Percentiles rank a stretch among this genome's conserved stretches.
These are phyloP conservation scores for Omphalea diandra DNA, from an alignment of 441 rosid species.

Conservation along the genomic window DNA sequence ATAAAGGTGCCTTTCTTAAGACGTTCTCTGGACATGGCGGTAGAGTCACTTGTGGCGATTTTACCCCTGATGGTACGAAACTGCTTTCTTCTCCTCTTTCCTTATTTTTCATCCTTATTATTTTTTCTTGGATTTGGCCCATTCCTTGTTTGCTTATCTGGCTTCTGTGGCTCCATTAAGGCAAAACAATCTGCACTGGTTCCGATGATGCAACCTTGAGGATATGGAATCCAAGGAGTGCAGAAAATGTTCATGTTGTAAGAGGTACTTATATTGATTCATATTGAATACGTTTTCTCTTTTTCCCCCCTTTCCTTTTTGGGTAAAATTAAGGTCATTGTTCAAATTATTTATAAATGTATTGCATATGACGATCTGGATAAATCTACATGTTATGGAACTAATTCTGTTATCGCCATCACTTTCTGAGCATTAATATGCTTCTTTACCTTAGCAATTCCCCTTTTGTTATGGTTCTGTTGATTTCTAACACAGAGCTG, in stretches of 20 bases:
- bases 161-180: constrained; percentile 35
- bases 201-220: constrained; percentile 92
- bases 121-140: background rate
- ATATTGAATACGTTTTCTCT: background rate
- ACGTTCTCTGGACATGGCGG: constrained; percentile 74
- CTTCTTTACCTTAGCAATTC: background rate
- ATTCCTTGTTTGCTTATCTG: constrained; percentile 5
- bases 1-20: constrained; percentile 60
- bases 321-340: background rate
- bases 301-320: no score
- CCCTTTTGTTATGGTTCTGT: background rate
- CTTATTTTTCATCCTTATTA: background rate
- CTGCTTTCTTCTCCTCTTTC: background rate
- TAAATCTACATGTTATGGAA: background rate
- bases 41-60: constrained; percentile 85
- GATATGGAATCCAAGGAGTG: constrained; percentile 85
- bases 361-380: no score
- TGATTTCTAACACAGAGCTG: background rate
- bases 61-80: constrained; percentile 80
- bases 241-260: constrained; percentile 67
- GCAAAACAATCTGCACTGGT: constrained; percentile 84
- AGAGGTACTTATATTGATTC: constrained; percentile 42
- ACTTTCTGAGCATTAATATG: background rate
- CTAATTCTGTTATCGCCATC: background rate
- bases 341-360: background rate